Base-by-base conservation (phyloP, 129 eudicot genomes). In the Pulicaria dysenterica region DNA sequence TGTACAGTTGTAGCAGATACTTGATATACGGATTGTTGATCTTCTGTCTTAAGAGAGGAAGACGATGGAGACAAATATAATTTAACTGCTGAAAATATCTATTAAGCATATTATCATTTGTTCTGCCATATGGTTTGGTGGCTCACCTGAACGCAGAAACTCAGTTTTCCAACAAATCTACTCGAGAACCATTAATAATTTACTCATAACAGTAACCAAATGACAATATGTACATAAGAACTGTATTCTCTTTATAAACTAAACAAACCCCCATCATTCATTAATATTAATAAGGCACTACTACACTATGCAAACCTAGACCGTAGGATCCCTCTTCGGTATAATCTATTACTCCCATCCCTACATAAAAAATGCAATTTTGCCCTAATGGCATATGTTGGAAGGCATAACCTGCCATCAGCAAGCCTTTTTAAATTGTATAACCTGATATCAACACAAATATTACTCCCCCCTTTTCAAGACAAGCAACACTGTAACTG, bases 201-300 rank as follows among this genome's bases (percentile, higher is more conserved):
- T 42, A 67, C 43, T 64, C 37, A 37, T 34, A 24, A 64, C 17
- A 10, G 60, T 8, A 41, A 51, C 41, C 15, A 50, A 43, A 64
- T 41, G 41, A 50, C 48, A 36, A 11, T 10, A 34, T 2, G n/a
- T 49, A 4, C 55, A 70, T 15, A 34, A 13, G 13, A 24, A 12
- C 75, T 56, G 14, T 11, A 17, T 44, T 56, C 19, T 5, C 39
- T 9, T 56, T n/a, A 19, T 12, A 70, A 70, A 11, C 53, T 53
- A 70, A 69, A 58, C 19, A 70, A 69, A 58, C 19, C 19, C 64
- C 38, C 15, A 55, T 12, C 51, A 55, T 55, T 70, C 65, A 17
- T 70, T 43, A 55, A 24, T 3, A 44, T 19, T 55, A 68, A 36
- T n/a, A 34, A 8, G 49, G 59, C 31, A 24, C 31, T 2, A 24